Evolutionary conservation across 2,329 filamentous ascomycete species (phyloP).

Genomic region (Xylariales sp.): DNA sequence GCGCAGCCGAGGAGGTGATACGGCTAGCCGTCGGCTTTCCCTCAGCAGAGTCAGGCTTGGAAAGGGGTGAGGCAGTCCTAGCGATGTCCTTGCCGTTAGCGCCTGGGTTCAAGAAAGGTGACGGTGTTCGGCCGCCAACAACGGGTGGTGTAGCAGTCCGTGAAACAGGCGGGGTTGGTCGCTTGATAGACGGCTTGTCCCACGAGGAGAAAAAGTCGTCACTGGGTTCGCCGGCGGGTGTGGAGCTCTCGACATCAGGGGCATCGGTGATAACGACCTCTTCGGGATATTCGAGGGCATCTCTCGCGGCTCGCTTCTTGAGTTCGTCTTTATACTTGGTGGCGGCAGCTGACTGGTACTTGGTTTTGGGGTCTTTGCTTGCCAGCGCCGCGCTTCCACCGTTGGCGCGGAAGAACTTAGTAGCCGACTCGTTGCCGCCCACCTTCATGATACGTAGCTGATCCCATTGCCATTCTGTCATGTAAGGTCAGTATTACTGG

Average conservation of each 20-base stretch:
- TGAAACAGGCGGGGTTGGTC: slow-evolving; percentile 88
- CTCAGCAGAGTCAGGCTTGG: slow-evolving; percentile 53
- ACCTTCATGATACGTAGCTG: slow-evolving; percentile 97
- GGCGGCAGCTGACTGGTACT: slow-evolving; percentile 91
- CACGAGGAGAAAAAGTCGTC: slow-evolving; percentile 99
- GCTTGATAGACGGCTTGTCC: slow-evolving; percentile 97
- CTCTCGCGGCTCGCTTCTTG: slow-evolving; percentile 75
- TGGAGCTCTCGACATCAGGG: slow-evolving; percentile 59
- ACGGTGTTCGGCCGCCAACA: slow-evolving; percentile 73
- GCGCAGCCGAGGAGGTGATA: slow-evolving; percentile 72
- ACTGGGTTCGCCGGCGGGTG: slow-evolving; percentile 73
- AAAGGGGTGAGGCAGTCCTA: slow-evolving; percentile 81
- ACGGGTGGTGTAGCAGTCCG: slow-evolving; percentile 82
- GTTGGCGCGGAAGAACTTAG: slow-evolving; percentile 96
- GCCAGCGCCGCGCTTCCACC: slow-evolving; percentile 89
- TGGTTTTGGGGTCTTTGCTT: slow-evolving; percentile 94
- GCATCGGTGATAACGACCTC: slow-evolving; percentile 83
- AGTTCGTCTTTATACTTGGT: slow-evolving; percentile 98
- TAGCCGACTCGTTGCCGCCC: slow-evolving; percentile 94
- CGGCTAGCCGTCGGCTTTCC: slow-evolving; percentile 62
- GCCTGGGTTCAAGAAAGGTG: slow-evolving; percentile 81
- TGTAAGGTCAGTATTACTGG: slow-evolving; percentile 17
- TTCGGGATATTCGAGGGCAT: slow-evolving; percentile 81
- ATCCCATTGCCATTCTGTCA: slow-evolving; percentile 93
- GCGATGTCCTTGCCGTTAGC: slow-evolving; percentile 66